Evolutionary conservation across 2,329 filamentous ascomycete genomes (phyloP).

Genomic region (Rosellinia necatrix): DNA sequence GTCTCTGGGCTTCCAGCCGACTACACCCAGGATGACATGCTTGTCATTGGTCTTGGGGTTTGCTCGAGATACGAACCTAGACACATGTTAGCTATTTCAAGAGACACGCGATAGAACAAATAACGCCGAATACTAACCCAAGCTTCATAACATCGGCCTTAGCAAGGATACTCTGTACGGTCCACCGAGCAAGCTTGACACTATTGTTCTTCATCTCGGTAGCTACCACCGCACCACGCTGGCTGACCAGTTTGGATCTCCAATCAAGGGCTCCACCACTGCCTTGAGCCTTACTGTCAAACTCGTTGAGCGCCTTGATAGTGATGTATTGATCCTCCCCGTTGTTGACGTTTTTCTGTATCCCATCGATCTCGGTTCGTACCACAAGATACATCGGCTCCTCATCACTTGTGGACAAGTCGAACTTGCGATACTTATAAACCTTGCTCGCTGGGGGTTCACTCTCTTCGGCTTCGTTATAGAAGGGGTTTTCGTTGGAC

Average conservation of each 20-base stretch:
- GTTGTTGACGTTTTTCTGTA: constrained; percentile 91
- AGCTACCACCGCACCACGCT: constrained; percentile 94
- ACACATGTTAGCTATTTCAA: constrained; percentile 17
- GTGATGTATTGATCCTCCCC: constrained; percentile 91
- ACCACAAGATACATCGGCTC: constrained; percentile 92
- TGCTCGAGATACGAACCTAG: constrained; percentile 88
- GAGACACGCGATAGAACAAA: background rate
- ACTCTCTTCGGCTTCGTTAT: constrained; percentile 89
- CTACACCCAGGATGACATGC: constrained; percentile 92
- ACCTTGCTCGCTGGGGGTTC: constrained; percentile 94
- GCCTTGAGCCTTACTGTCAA: constrained; percentile 96
- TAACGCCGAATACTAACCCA: constrained; percentile 65
- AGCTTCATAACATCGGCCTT: constrained; percentile 99
- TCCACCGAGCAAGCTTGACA: constrained; percentile 98
- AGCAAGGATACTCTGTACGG: constrained; percentile 92
- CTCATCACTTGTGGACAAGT: constrained; percentile 92
- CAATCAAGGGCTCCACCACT: constrained; percentile 95
- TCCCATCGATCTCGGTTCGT: constrained; percentile 91
- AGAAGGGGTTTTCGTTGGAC: constrained; percentile 92
- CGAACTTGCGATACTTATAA: constrained; percentile 98
- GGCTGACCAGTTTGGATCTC: constrained; percentile 90
- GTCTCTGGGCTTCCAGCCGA: constrained; percentile 97
- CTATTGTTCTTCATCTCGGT: constrained; percentile 99
- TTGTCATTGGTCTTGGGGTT: constrained; percentile 92
- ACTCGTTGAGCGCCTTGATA: constrained; percentile 97